A percentile compares a stretch with the other conserved stretches of the same genome.
phyloP scores from a whole-genome alignment of 257 asterid species.

The Petrea volubilis region DNA sequence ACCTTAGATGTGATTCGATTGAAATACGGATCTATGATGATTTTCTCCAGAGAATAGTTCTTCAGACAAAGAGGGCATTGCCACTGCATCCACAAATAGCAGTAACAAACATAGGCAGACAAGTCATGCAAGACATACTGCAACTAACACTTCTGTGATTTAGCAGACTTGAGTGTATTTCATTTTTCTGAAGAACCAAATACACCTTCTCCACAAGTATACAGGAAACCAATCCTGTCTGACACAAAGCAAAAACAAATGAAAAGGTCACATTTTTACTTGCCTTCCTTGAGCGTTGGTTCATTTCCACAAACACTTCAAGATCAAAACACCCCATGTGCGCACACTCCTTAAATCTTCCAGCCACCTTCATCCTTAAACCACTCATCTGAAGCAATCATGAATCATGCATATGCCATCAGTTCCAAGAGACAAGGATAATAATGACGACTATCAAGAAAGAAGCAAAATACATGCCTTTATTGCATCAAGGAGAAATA shows the following conservation, averaged over 20 bases:
- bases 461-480: not conserved
- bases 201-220: not conserved
- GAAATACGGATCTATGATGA: conserved; percentile 89
- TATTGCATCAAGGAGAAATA: not conserved
- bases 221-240: conserved; percentile 6
- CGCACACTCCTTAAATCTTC: conserved; percentile 85
- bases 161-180: not conserved
- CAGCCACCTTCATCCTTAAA: conserved; percentile 91
- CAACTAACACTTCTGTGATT: conserved; percentile 6
- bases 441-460: not conserved
- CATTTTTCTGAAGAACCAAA: not conserved
- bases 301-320: conserved; percentile 92
- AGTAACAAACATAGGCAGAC: conserved; percentile 18
- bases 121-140: conserved; percentile 9
- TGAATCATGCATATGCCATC: conserved; percentile 14
- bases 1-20: conserved; percentile 80
- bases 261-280: conserved; percentile 31
- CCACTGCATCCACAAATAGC: conserved; percentile 77
- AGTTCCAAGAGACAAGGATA: conserved; percentile 1
- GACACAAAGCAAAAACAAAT: not conserved
- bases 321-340: conserved; percentile 99
- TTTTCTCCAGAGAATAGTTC: conserved; percentile 84
- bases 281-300: conserved; percentile 94
- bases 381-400: conserved; percentile 84
- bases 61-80: conserved; percentile 96